These are phyloP conservation scores for Westerdykella ornata DNA, from an alignment of 2,329 filamentous ascomycete genomes.

Conservation along the genomic window DNA sequence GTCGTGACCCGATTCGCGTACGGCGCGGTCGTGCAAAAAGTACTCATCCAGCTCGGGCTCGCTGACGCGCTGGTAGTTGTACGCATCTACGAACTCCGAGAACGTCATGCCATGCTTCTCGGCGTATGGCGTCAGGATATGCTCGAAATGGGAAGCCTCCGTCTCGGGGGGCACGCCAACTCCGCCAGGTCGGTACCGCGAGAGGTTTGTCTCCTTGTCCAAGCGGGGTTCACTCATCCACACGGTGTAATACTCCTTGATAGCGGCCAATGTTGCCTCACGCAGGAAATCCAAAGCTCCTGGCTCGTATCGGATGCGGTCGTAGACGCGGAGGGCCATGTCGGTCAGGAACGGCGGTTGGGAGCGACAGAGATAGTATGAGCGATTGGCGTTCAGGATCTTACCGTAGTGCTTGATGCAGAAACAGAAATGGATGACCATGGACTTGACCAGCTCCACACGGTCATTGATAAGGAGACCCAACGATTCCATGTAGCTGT, in stretches of 20 bases:
- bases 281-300: slow-evolving; percentile 75
- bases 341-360: slow-evolving; percentile 97
- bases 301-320: slow-evolving; percentile 81
- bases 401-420: slow-evolving; percentile 98
- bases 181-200: slow-evolving; percentile 77
- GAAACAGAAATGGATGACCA: slow-evolving; percentile 96
- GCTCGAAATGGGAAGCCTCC: slow-evolving; percentile 77
- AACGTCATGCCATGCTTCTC: slow-evolving; percentile 79
- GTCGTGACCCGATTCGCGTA: slow-evolving; percentile 94
- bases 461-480: slow-evolving; percentile 81
- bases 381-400: slow-evolving; percentile 92
- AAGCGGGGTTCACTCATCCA: slow-evolving; percentile 70
- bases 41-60: slow-evolving; percentile 92
- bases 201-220: slow-evolving; percentile 71
- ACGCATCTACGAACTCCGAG: slow-evolving; percentile 76
- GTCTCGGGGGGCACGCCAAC: slow-evolving; percentile 86
- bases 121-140: slow-evolving; percentile 73
- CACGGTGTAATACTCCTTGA: slow-evolving; percentile 91
- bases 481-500: slow-evolving; percentile 96
- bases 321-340: slow-evolving; percentile 90
- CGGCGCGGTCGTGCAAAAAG: slow-evolving; percentile 90
- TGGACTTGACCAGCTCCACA: slow-evolving; percentile 80
- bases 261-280: slow-evolving; percentile 75
- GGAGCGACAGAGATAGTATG: slow-evolving; percentile 89
- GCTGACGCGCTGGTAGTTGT: slow-evolving; percentile 68